Evolutionary conservation across 2,329 filamentous ascomycete species (phyloP).

Genomic region (Cadophora sp.): DNA sequence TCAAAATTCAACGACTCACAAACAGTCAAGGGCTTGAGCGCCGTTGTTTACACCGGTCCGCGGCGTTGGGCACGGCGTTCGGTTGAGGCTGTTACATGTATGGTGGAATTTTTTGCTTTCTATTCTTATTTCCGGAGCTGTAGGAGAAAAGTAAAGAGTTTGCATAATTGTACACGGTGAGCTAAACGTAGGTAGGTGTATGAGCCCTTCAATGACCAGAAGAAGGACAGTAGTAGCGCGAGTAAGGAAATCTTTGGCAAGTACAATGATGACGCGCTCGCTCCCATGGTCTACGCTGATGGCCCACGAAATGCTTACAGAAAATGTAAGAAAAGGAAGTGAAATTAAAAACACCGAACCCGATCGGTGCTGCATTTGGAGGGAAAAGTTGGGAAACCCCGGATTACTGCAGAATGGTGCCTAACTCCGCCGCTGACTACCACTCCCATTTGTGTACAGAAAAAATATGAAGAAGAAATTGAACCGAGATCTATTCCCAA

Average conservation of each 20-base stretch:
- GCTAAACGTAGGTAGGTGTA: conserved; percentile 7
- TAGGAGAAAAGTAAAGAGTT: conserved; percentile 1
- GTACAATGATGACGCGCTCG: conserved; percentile 2
- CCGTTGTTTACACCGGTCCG: conserved; percentile 1
- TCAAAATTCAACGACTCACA: background rate
- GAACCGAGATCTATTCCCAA: conserved; percentile 9
- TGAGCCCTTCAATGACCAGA: conserved; percentile 11
- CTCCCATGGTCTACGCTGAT: conserved; percentile 4
- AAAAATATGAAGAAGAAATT: background rate
- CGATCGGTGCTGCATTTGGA: background rate
- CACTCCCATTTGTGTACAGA: background rate
- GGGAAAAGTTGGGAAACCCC: background rate
- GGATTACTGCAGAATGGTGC: conserved; percentile 4
- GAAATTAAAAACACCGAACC: background rate
- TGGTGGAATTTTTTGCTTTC: background rate
- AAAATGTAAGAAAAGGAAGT: background rate
- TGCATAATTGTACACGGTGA: conserved; percentile 15
- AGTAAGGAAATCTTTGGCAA: background rate
- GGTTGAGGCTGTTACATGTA: background rate
- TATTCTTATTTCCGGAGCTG: conserved; percentile 3
- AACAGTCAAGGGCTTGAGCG: background rate
- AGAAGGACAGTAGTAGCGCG: background rate
- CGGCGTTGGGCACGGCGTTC: conserved; percentile 1
- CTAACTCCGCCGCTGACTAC: conserved; percentile 13
- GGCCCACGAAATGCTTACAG: background rate